Evolutionary conservation across 2,329 filamentous ascomycete species (phyloP).

Genomic region (Fusarium hainanense): DNA sequence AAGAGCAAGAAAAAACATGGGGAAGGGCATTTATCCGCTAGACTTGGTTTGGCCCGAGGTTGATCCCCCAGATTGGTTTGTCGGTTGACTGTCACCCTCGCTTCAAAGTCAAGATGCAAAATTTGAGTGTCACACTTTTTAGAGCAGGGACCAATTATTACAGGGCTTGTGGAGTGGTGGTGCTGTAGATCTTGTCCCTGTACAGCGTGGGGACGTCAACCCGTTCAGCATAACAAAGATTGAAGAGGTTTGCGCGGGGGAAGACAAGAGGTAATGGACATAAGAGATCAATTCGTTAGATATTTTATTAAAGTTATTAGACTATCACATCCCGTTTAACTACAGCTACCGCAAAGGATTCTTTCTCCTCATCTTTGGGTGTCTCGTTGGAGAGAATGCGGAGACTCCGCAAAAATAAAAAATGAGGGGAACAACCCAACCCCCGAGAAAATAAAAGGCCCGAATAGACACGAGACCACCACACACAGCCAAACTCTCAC

Average conservation of each 20-base stretch:
- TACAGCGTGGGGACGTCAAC: neutral
- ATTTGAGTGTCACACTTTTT: conserved; percentile 28
- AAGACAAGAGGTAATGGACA: no score
- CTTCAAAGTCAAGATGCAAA: conserved; percentile 14
- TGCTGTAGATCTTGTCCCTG: conserved; percentile 20
- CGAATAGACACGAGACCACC: conserved; percentile 9
- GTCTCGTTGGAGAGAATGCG: conserved; percentile 34
- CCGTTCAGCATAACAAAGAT: no score
- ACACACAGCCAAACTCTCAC: neutral
- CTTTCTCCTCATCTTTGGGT: neutral
- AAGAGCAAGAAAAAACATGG: conserved; percentile 22
- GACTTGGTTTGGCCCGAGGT: neutral
- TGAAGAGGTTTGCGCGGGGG: no score
- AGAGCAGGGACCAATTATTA: neutral
- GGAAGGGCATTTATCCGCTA: conserved; percentile 13
- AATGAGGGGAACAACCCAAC: conserved; percentile 3
- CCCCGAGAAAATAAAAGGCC: conserved; percentile 15
- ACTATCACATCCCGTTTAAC: neutral
- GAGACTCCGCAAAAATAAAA: conserved; percentile 40
- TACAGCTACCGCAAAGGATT: neutral
- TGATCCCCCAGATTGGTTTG: conserved; percentile 2
- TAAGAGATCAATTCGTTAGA: no score
- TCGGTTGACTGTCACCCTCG: conserved; percentile 26
- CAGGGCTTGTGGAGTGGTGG: conserved; percentile 2
- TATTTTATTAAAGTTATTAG: neutral